Base-by-base conservation (phyloP, 73 alveolate genomes). In the Paramecium sonneborni region DNA sequence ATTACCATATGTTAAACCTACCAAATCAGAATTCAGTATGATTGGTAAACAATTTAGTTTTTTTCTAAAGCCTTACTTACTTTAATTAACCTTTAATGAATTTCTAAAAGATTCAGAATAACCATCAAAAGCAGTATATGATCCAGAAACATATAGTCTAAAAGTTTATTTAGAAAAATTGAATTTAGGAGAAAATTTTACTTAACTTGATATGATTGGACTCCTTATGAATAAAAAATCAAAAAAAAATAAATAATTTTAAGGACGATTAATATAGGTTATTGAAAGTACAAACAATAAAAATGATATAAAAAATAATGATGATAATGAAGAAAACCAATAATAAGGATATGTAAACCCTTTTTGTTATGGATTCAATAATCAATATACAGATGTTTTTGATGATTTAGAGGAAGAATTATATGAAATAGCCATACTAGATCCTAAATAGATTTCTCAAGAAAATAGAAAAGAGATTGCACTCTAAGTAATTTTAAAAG, bases 11-110 rank as follows among this genome's bases (percentile, higher is more conserved):
- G 88, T 76, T 37, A 76, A 76, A 18, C 57, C 46, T n/a, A 76
- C 62, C 21, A 76, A 76, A 76, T 76, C 88, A 0, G 88, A 76
- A 39, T 76, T 76, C 69, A 76, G 68, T 76, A 39, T 76, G 26
- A 26, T 37, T 37, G 69, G 68, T 6, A 76, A 32, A 9, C 23
- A 35, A 39, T 76, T 76, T 41, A 38, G 70, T 21, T 76, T 76
- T 76, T 76, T 1, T 76, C 39, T 76, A 20, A 76, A 76, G 41
- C 88, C 88, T 20, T 76, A 76, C 68, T 39, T 76, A 18, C 68
- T 76, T 11, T 15, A 76, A 37, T 30, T 76, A 39, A 20, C 39
- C 3, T 76, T 76, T 39, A 41, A 76, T 32, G 70, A 76, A 76
- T 37, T 18, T 15, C 68, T 76, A 4, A 76, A 76, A 37, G 62